Base-by-base conservation (phyloP, 768 basidiomycete genomes). In the Russula vinacea region DNA sequence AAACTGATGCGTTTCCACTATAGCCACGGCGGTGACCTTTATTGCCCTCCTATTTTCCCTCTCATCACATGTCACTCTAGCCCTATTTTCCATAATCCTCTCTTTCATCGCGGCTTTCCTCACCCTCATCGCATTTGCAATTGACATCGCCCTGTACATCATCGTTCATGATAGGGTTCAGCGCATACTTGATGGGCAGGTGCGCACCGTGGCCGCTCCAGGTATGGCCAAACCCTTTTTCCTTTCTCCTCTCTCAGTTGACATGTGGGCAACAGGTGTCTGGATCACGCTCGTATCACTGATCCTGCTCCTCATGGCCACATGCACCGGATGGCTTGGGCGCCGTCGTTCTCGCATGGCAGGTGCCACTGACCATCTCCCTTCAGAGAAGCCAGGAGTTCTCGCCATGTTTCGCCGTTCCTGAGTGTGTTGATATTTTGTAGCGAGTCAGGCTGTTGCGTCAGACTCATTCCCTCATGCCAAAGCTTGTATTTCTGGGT, bases 141-240 rank as follows among this genome's bases (percentile, higher is more conserved):
- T 89, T 72, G 89, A 93, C 73, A 86, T 92, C 64, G 87, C 88
- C 16, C 81, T 93, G 35, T 87, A 78, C 70, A 84, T 78, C 2
- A 84, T 79, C 62, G 79, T 86, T 57, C 84, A 82, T 71, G 78
- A 86, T 57, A 77, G 85, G 67, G 78, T 89, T 69, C 74, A 74
- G 50, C 78, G 83, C 60, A 77, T 91, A 13, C 69, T 74, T 49
- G 74, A 77, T 59, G 72, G 81, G 26, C 67, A 70, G n/a, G 75
- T 76, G 3, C 76, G 71, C 50, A 88, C 88, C 14, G 76, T 77
- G 62, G 79, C 87, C 22, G 87, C 79, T 6, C 84, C 85, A 65
- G 90, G 90, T 90, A 68, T 65, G 80, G 14, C 16, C 14, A 14
- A 13, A 45, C 2, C 10, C 44, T 6, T 24, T 24, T 1, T 10